phyloP scores from a whole-genome alignment of 805 yeast genomes.

The Kuraishia molischiana region DNA sequence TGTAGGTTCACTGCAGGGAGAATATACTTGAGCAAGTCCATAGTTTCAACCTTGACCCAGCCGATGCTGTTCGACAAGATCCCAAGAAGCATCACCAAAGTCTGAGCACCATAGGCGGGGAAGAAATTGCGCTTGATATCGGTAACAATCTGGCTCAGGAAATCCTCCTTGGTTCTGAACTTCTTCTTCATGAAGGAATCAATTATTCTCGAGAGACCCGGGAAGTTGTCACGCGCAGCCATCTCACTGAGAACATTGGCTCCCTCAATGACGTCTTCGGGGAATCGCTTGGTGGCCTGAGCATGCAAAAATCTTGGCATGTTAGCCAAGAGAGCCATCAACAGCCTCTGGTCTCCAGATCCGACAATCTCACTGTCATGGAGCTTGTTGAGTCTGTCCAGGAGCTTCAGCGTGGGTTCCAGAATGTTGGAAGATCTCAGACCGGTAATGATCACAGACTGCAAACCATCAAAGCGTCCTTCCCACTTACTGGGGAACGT shows the following conservation, averaged over 20 bases:
- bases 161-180: slow-evolving; percentile 87
- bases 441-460: slow-evolving; percentile 71
- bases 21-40: slow-evolving; percentile 64
- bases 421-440: slow-evolving; percentile 72
- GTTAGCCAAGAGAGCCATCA: slow-evolving; percentile 67
- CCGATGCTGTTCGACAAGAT: slow-evolving; percentile 62
- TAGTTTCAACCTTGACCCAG: slow-evolving; percentile 76
- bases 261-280: slow-evolving; percentile 39
- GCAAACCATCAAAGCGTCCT: slow-evolving; percentile 85
- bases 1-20: slow-evolving; percentile 72
- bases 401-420: slow-evolving; percentile 63
- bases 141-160: slow-evolving; percentile 68
- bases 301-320: slow-evolving; percentile 83
- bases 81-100: slow-evolving; percentile 69
- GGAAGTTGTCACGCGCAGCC: slow-evolving; percentile 46
- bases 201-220: slow-evolving; percentile 56
- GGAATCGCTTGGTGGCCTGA: slow-evolving; percentile 44
- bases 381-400: slow-evolving; percentile 60
- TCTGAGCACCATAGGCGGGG: slow-evolving; percentile 64
- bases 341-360: slow-evolving; percentile 53
- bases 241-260: slow-evolving; percentile 49
- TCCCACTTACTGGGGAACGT: slow-evolving; percentile 96
- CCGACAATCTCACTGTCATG: slow-evolving; percentile 74
- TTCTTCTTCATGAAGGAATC: slow-evolving; percentile 67
- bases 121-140: slow-evolving; percentile 62